Evolutionary conservation across 164 flowering plant genomes (phyloP).

Genomic region (Umbilicus rupestris): DNA sequence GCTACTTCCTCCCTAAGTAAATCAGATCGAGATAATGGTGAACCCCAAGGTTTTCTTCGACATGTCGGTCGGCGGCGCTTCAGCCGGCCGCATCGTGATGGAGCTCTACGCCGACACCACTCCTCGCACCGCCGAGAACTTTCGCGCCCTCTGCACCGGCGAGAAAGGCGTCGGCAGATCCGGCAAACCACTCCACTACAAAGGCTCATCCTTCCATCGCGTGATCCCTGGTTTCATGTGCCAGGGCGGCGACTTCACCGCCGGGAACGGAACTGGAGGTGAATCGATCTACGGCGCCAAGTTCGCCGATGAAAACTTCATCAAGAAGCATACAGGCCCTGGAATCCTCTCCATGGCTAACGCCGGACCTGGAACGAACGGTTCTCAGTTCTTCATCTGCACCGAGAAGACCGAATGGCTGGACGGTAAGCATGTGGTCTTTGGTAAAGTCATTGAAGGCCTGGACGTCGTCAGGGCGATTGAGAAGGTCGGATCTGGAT

Average conservation of each 20-base stretch:
- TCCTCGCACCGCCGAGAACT: constrained; percentile 68
- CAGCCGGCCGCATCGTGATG: constrained; percentile 65
- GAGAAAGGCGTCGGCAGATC: constrained; percentile 57
- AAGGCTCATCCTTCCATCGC: constrained; percentile 63
- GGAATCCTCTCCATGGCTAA: constrained; percentile 49
- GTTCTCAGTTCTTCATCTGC: constrained; percentile 58
- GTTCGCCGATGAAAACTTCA: constrained; percentile 62
- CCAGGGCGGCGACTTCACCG: constrained; percentile 76
- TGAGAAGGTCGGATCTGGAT: constrained; percentile 39
- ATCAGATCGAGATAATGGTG: constrained; percentile 16
- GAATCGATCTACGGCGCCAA: constrained; percentile 65
- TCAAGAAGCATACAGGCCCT: constrained; percentile 64
- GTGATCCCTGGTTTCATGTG: constrained; percentile 72
- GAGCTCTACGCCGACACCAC: constrained; percentile 58
- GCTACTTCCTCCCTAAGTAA: background rate
- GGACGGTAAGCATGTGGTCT: constrained; percentile 59
- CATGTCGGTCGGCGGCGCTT: constrained; percentile 50
- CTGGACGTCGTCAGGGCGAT: constrained; percentile 37
- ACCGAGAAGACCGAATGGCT: constrained; percentile 50
- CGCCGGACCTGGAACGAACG: constrained; percentile 48
- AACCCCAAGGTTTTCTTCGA: constrained; percentile 83
- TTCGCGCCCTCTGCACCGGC: constrained; percentile 86
- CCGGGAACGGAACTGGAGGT: constrained; percentile 74
- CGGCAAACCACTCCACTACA: constrained; percentile 78
- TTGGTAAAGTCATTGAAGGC: constrained; percentile 51